These are phyloP conservation scores for Cladobotryum mycophilum DNA, from an alignment of 2,329 filamentous ascomycete genomes.

Conservation along the genomic window DNA sequence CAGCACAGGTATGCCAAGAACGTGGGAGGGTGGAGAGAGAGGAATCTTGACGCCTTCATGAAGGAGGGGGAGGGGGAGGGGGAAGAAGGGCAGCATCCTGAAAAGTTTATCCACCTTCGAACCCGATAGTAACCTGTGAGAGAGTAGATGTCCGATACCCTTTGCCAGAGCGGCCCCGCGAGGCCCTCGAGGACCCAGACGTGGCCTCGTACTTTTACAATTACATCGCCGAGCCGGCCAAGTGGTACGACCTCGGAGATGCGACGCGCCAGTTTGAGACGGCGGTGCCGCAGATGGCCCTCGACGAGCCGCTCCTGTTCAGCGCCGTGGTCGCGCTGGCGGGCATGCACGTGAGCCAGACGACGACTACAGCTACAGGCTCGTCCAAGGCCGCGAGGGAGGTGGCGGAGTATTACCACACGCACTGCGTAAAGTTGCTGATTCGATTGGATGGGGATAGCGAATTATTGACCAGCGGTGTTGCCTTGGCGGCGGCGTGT, in stretches of 20 bases:
- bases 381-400: constrained; percentile 17
- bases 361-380: constrained; percentile 7
- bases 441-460: constrained; percentile 30
- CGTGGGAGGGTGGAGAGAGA: neutral
- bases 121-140: neutral
- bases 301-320: constrained; percentile 36
- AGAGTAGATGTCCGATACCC: constrained; percentile 4
- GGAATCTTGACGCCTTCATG: neutral
- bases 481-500: constrained; percentile 40
- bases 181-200: constrained; percentile 23
- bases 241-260: constrained; percentile 44
- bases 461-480: constrained; percentile 26
- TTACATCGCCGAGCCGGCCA: constrained; percentile 33
- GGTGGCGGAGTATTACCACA: constrained; percentile 34
- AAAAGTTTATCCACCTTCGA: neutral
- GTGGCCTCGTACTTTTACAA: constrained; percentile 30
- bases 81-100: too few relatives aligned
- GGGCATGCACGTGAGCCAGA: constrained; percentile 34
- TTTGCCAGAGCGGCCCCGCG: constrained; percentile 18
- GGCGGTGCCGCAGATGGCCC: constrained; percentile 29
- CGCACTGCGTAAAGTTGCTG: constrained; percentile 32
- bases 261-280: constrained; percentile 27
- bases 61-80: too few relatives aligned
- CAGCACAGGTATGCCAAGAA: constrained; percentile 1
- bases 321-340: constrained; percentile 39